Conservation (phyloP, 495 filamentous ascomycete genomes). For the Penicillium subrubescens region DNA sequence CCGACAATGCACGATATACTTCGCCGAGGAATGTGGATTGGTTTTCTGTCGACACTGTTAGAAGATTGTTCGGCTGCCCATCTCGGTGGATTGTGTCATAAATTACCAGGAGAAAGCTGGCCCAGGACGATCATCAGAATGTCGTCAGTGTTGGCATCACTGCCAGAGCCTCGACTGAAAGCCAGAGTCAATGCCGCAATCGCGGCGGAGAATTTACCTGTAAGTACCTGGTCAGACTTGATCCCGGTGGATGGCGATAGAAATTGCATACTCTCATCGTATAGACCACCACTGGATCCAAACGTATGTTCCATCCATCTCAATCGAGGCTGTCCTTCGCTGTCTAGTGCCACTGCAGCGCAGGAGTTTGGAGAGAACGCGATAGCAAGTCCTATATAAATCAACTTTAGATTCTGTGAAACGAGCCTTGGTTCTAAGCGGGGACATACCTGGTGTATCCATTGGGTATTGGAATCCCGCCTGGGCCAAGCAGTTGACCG, state of each 20-base stretch:
- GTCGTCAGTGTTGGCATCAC: constrained; percentile 70
- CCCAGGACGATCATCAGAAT: constrained; percentile 63
- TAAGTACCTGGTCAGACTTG: constrained; percentile 11
- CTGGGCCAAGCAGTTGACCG: constrained; percentile 68
- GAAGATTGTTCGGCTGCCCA: background rate
- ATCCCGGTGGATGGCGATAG: background rate
- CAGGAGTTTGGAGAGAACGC: constrained; percentile 77
- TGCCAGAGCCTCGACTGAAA: constrained; percentile 57
- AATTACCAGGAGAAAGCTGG: constrained; percentile 53
- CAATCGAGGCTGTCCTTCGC: constrained; percentile 66
- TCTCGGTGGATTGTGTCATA: constrained; percentile 6
- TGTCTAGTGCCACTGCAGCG: constrained; percentile 62
- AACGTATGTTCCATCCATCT: constrained; percentile 59
- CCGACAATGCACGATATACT: constrained; percentile 64
- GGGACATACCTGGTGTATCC: constrained; percentile 31
- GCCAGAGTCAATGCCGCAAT: constrained; percentile 62
- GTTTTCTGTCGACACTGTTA: constrained; percentile 31
- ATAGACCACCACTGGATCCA: constrained; percentile 38
- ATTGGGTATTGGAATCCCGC: constrained; percentile 68
- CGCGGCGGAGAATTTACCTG: constrained; percentile 54
- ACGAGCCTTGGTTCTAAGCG: background rate
- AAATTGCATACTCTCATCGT: constrained; percentile 43
- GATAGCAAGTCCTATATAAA: constrained; percentile 57
- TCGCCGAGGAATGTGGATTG: constrained; percentile 60
- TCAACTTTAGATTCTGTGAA: background rate